phyloP scores from a whole-genome alignment of 108 stramenopile species.

The Discostella pseudostelligera region DNA sequence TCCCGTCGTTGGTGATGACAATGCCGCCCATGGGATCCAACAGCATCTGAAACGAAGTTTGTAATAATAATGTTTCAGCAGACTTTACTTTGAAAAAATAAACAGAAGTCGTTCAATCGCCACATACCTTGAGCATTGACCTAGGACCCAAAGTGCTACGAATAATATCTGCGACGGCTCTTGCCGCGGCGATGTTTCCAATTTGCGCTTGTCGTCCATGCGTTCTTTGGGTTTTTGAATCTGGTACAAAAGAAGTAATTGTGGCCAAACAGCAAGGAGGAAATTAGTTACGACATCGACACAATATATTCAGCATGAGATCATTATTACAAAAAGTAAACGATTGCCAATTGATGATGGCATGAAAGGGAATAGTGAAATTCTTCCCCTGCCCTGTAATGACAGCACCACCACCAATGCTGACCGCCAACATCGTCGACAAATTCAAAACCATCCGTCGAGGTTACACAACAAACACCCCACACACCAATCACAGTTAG shows the following conservation, averaged over 20 bases:
- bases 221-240: constrained; percentile 94
- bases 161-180: constrained; percentile 95
- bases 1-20: constrained; percentile 99
- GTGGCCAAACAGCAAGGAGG: neutral
- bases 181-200: constrained; percentile 95
- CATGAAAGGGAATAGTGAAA: neutral
- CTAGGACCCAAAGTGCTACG: constrained; percentile 97
- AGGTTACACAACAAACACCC: neutral
- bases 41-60: constrained; percentile 68
- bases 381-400: neutral
- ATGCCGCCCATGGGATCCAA: constrained; percentile 99
- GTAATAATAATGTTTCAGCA: constrained; percentile 11
- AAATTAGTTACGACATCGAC: neutral
- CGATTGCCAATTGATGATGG: too few relatives aligned
- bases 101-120: neutral
- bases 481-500: neutral
- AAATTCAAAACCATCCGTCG: neutral
- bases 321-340: neutral
- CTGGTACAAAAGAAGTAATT: constrained; percentile 52
- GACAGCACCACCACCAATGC: neutral
- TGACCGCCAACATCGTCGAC: neutral
- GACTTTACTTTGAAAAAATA: neutral
- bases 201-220: constrained; percentile 97
- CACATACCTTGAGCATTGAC: constrained; percentile 93
- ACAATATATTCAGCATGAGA: neutral